Base-by-base conservation (phyloP, 1,284 basidiomycete genomes). In the Tilletia setariae region DNA sequence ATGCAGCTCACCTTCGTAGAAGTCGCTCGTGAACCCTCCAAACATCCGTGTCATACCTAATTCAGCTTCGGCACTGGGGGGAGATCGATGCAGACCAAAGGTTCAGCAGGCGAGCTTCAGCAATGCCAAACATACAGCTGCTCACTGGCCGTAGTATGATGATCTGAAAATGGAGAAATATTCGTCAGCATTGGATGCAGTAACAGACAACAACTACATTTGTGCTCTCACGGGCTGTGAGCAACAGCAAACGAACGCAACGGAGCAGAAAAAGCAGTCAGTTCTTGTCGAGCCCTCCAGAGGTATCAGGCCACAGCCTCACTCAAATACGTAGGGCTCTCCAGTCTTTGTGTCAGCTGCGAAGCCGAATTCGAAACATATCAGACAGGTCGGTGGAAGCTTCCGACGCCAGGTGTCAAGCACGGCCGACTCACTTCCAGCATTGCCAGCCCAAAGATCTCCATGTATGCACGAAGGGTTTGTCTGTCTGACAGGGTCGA, bases 31-130 rank as follows among this genome's bases (percentile, higher is more conserved):
- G 74, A 93, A 89, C 6, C 92, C 84, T 1, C 92, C 91, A 77
- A 94, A 94, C 71, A 94, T 92, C 49, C 89, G 86, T 16, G 88
- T 89, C 63, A 94, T 92, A 0, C 91, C 90, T 42, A 94, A 86
- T 74, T 94, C 92, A 15, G 90, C 90, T 84, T 94, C 92, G 71
- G 40, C 62, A 61, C 56, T 61, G 56, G 19, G 7, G 19, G 19
- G 16, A 16, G 6, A 49, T 7, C n/a, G n/a, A 49, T 49, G 3
- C 46, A 16, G 16, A 23, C 16, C 16, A 6, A n/a, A 19, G 21
- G 46, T 16, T 49, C 46, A 49, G 46, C 6, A 49, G 46, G 46
- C 21, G 6, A 6, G 19, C 6, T n/a, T n/a, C 16, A 7, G 46
- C 4, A 16, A n/a, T n/a, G n/a, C n/a, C n/a, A n/a, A n/a, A n/a